A percentile compares a stretch with the other conserved stretches of the same genome.
Conservation (phyloP, 768 basidiomycete species). For the Coprinellus aureogranulatus region DNA sequence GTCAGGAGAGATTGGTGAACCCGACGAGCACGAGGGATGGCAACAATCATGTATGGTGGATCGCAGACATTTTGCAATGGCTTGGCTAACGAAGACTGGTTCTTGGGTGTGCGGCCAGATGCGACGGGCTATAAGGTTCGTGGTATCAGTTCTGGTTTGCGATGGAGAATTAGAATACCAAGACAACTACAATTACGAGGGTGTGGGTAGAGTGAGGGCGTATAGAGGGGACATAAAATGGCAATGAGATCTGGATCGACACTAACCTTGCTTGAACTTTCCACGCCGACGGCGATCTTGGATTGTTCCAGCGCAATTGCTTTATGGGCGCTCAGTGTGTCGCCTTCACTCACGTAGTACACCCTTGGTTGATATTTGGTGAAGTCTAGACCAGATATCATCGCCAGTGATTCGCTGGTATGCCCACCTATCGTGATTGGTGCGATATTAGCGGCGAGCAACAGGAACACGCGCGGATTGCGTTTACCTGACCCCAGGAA, state of each 20-base stretch:
- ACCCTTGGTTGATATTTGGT: conserved; percentile 70
- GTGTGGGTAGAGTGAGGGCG: not conserved
- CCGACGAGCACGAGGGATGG: conserved; percentile 81
- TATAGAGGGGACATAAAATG: not conserved
- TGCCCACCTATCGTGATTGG: conserved; percentile 71
- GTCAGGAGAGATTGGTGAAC: conserved; percentile 81
- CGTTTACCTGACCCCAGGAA: conserved; percentile 89
- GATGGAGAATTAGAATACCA: too few species aligned
- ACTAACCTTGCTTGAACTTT: conserved; percentile 13
- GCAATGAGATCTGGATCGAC: not conserved
- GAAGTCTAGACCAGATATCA: conserved; percentile 73
- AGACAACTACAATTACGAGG: too few species aligned
- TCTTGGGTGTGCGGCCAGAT: too few species aligned
- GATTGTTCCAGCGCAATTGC: conserved; percentile 60
- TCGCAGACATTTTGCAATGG: too few species aligned
- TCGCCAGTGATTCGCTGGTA: conserved; percentile 78
- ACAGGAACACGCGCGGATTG: not conserved
- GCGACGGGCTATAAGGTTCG: too few species aligned
- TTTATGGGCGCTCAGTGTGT: conserved; percentile 72
- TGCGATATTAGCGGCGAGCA: not conserved
- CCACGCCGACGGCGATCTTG: conserved; percentile 22
- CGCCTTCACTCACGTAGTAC: conserved; percentile 82
- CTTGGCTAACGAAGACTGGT: too few species aligned
- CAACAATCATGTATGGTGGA: conserved; percentile 48
- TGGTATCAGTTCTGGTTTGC: too few species aligned